Conservation (phyloP, 2,329 filamentous ascomycete genomes). For the Colletotrichum tropicicola region DNA sequence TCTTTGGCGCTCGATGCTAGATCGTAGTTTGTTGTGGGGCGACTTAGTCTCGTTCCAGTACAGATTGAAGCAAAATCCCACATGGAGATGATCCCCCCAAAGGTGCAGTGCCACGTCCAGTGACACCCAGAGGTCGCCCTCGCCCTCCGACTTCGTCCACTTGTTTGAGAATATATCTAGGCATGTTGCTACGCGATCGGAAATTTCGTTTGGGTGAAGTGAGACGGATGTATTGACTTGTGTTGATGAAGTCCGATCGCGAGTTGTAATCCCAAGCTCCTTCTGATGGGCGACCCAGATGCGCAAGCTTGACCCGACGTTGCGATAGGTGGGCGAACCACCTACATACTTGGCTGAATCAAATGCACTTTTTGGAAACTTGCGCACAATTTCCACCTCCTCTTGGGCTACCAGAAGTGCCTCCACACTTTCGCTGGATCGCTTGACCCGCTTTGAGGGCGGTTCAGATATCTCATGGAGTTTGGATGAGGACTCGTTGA, state of each 20-base stretch:
- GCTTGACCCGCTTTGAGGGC: constrained; percentile 15
- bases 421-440: background rate
- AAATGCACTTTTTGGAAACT: background rate
- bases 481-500: background rate
- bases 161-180: constrained; percentile 25
- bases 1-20: constrained; percentile 36
- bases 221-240: background rate
- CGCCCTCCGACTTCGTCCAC: constrained; percentile 25
- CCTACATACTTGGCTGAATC: background rate
- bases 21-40: constrained; percentile 41
- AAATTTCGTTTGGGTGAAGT: background rate
- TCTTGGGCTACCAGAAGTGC: constrained; percentile 7
- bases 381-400: constrained; percentile 11
- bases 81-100: constrained; percentile 33
- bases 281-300: background rate
- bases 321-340: background rate
- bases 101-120: constrained; percentile 42
- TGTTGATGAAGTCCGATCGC: background rate
- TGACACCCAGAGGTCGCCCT: constrained; percentile 42
- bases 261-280: background rate
- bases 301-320: constrained; percentile 11
- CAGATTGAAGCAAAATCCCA: constrained; percentile 46
- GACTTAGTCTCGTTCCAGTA: constrained; percentile 53
- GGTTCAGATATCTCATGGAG: background rate
- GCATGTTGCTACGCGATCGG: constrained; percentile 5